Evolutionary conservation across 2,329 filamentous ascomycete genomes (phyloP).

Genomic region (Exophiala oligosperma): DNA sequence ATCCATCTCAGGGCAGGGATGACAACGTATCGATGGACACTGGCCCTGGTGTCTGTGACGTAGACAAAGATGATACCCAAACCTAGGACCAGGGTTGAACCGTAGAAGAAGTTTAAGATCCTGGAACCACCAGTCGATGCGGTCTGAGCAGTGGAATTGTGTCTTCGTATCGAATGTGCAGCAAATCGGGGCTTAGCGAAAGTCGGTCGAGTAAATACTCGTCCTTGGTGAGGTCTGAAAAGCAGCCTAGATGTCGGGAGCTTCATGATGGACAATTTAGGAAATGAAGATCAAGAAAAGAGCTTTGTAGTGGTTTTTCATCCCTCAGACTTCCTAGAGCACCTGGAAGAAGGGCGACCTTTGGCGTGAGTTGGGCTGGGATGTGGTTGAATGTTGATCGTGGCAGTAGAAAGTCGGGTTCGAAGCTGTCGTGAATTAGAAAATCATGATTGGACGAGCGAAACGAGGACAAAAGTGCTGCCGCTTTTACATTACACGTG

Average conservation of each 20-base stretch:
- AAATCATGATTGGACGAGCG: not conserved
- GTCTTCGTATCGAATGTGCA: slow-evolving; percentile 9
- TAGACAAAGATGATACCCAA: slow-evolving; percentile 62
- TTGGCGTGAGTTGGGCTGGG: not conserved
- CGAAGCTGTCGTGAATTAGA: not conserved
- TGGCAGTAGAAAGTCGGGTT: not conserved
- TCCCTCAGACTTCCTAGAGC: not conserved
- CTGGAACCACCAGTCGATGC: slow-evolving; percentile 40
- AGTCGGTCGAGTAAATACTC: not conserved
- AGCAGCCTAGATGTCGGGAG: slow-evolving; percentile 5
- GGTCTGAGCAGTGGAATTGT: slow-evolving; percentile 23
- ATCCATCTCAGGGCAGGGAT: slow-evolving; percentile 47
- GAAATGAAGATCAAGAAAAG: not conserved
- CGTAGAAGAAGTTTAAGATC: slow-evolving; percentile 52
- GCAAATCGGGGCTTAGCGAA: not conserved
- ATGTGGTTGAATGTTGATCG: not conserved
- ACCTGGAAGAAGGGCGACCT: not conserved
- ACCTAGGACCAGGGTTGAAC: slow-evolving; percentile 54
- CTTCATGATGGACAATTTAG: slow-evolving; percentile 4
- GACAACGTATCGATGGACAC: slow-evolving; percentile 66
- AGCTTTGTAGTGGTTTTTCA: not conserved
- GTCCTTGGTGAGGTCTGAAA: slow-evolving; percentile 8
- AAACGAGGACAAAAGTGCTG: not conserved
- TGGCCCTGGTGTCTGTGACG: slow-evolving; percentile 72
- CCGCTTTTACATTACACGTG: not conserved